These are phyloP conservation scores for Hyaloscypha hepaticicola DNA, from an alignment of 495 filamentous ascomycete genomes.

Conservation along the genomic window DNA sequence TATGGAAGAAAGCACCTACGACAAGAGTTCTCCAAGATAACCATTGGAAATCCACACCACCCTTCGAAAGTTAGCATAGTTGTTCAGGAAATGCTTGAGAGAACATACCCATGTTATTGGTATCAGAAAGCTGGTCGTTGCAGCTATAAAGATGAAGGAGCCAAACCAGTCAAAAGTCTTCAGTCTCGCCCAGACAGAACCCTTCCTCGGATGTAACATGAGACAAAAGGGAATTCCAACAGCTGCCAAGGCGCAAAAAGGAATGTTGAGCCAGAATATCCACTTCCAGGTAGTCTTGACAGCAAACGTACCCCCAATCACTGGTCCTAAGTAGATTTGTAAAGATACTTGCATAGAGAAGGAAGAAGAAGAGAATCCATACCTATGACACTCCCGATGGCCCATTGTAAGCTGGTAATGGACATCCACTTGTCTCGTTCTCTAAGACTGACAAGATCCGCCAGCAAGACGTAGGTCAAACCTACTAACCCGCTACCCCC, in stretches of 20 bases:
- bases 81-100: background rate
- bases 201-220: constrained; percentile 33
- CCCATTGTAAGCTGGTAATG: constrained; percentile 49
- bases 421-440: constrained; percentile 43
- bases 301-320: constrained; percentile 68
- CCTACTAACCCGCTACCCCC: constrained; percentile 66
- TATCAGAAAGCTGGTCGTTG: constrained; percentile 47
- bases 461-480: constrained; percentile 62
- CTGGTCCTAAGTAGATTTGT: no score
- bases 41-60: constrained; percentile 54
- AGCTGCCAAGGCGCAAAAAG: constrained; percentile 40
- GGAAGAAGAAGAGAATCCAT: no score
- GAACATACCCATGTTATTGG: constrained; percentile 48
- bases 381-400: constrained; percentile 60
- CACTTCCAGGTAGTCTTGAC: constrained; percentile 60
- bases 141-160: constrained; percentile 50
- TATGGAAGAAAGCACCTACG: no score
- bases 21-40: constrained; percentile 50
- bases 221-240: constrained; percentile 40
- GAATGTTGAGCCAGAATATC: constrained; percentile 49
- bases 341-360: no score
- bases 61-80: constrained; percentile 33
- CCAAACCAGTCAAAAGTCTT: constrained; percentile 60
- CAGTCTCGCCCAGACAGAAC: constrained; percentile 41
- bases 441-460: constrained; percentile 58